Base-by-base conservation (phyloP, 495 filamentous ascomycete species). In the Daldinia grandis region DNA sequence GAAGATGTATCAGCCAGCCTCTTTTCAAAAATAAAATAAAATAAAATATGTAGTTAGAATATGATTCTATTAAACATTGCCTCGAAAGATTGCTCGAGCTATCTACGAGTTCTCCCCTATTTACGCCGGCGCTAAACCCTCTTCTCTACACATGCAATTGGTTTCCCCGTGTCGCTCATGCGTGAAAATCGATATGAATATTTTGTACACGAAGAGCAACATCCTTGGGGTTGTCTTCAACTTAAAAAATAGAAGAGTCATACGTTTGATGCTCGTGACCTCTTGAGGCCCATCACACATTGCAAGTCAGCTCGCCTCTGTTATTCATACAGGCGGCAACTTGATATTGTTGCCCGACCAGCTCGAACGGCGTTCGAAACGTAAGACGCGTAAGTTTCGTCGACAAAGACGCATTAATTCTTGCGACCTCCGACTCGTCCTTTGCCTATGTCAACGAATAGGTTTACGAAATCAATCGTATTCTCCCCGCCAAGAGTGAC, bases 391-490 rank as follows among this genome's bases (percentile, higher is more conserved):
- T 21, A 51, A 33, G 30, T 25, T 50, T 28, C 8, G n/a, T 14
- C 21, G 42, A 28, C 9, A 28, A 50, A 19, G 40, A 24, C 15
- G 27, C 1, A 12, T 73, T 49, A 74, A 21, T 58, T 44, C 10
- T 42, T 55, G n/a, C 56, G 63, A 31, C 68, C 68, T 4, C 78
- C 73, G 25, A 76, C 72, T 24, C 38, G 64, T 25, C 78, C 78
- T n/a, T 47, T 25, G 25, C 82, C 80, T 17, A 83, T 66, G 58
- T 83, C 75, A 5, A 84, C 60, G 28, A 62, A 72, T 12, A 82
- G 78, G 27, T 75, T 72, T 10, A 87, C 78, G 38, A 88, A 65
- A 72, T 88, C 76, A 27, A 87, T 77, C 17, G 78, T 77, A 62
- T 79, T 82, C 25, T 75, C 78, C 53, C 76, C 76, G 14, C 81